Evolutionary conservation across 2,329 filamentous ascomycete species (phyloP), one percentile per base, ranked within the genome.

Genomic region (Epichloe bromicola): DNA sequence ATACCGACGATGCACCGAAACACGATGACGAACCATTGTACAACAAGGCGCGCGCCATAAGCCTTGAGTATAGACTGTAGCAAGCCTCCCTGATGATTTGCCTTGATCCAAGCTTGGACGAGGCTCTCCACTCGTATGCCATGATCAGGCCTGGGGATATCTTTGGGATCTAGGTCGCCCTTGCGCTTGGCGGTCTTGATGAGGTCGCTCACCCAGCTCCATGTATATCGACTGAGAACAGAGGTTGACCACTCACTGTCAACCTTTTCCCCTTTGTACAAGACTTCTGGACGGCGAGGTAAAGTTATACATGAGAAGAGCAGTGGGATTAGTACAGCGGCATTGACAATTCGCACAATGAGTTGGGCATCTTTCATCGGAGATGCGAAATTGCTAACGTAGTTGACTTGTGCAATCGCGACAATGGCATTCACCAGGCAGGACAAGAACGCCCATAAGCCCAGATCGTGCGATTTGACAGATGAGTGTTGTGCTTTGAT

Each of bases 251-350:
- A 74, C 66, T 84, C 74, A 15, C 70, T 69, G 60, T 90, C 85
- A 34, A 91, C 82, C 3, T 72, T 61, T 45, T 73, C 69, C 26
- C 72, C 80, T 39, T 81, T 55, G 58, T 74, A 70, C 59, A 74
- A 86, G 17, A 89, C 80, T 49, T 82, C 72, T 3, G 86, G 86
- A 11, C 86, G 74, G 42, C 86, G 75, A 4, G 83, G 83, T 14
- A 88, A 68, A 1, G 74, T 71, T 12, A 83, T 55, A 55, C 74
- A 75, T 15, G 71, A 65, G 43, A 76, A 55, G 14, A 68, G 65
- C 17, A 79, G 65, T n/a, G 65, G 59, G n/a, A 79, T 33, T 14
- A 69, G 63, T 11, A 70, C 61, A 8, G 62, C 64, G 19, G 79
- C 60, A 51, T 80, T 76, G 2, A 67, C 63, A 1, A 72, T 61